Evolutionary conservation across 371 early-diverging fungal genomes (phyloP).

Genomic region (Mucor racemosus): DNA sequence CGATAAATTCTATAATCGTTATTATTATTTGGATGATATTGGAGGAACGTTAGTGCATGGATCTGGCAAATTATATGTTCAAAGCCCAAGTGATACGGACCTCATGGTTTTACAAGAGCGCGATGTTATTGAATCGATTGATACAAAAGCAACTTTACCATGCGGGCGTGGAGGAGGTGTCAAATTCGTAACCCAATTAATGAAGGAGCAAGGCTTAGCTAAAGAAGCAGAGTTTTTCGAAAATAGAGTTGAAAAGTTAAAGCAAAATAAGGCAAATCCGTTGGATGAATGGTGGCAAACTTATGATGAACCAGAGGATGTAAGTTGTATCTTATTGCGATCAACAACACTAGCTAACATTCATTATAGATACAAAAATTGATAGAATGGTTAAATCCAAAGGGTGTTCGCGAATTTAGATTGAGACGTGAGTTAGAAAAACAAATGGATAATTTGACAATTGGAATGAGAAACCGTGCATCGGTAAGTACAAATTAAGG

Average conservation of each 20-base stretch:
- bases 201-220: constrained; percentile 36
- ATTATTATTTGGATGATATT: constrained; percentile 85
- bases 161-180: constrained; percentile 55
- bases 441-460: constrained; percentile 42
- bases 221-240: constrained; percentile 35
- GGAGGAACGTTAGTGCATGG: constrained; percentile 65
- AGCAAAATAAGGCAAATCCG: background rate
- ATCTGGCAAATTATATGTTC: constrained; percentile 68
- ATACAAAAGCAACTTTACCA: constrained; percentile 24
- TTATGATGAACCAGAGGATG: constrained; percentile 66
- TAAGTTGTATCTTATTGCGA: constrained; percentile 18
- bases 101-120: constrained; percentile 47
- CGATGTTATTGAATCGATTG: constrained; percentile 28
- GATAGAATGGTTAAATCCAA: constrained; percentile 75
- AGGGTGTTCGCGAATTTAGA: constrained; percentile 74
- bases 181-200: constrained; percentile 36
- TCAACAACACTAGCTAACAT: background rate
- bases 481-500: constrained; percentile 22
- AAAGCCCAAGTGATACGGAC: constrained; percentile 60
- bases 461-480: constrained; percentile 55
- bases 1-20: constrained; percentile 84
- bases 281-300: constrained; percentile 61
- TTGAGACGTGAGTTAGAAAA: constrained; percentile 60
- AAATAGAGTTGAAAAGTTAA: constrained; percentile 22
- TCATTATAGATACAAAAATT: constrained; percentile 61